phyloP scores from a whole-genome alignment of 306 rosid genomes.

The Glycine latifolia region DNA sequence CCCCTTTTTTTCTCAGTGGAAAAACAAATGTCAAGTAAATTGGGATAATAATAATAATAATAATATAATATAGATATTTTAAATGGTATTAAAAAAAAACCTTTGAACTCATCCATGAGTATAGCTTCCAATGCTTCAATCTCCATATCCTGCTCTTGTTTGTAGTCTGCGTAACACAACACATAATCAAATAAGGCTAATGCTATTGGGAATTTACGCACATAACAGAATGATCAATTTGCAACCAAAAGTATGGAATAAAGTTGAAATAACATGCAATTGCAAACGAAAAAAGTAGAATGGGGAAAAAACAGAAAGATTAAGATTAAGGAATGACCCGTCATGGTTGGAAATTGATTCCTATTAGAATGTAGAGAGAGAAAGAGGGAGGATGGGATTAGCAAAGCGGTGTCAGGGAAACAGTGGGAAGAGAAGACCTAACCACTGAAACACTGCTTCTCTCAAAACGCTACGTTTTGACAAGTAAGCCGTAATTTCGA shows the following conservation, averaged over 20 bases:
- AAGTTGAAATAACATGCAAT: neutral
- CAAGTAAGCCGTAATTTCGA: no score
- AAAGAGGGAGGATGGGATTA: neutral
- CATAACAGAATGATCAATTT: constrained; percentile 1
- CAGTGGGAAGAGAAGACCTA: constrained; percentile 14
- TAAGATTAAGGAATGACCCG: constrained; percentile 55
- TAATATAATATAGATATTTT: neutral
- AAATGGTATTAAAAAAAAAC: constrained; percentile 42
- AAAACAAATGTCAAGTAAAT: neutral
- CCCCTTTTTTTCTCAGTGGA: constrained; percentile 14
- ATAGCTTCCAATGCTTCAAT: constrained; percentile 98
- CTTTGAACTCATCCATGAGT: constrained; percentile 96
- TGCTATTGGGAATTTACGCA: neutral
- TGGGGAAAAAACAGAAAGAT: neutral
- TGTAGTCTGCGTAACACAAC: constrained; percentile 58
- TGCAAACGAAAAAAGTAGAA: neutral
- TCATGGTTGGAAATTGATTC: constrained; percentile 57
- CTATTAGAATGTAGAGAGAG: neutral
- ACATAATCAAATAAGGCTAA: neutral
- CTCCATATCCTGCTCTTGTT: constrained; percentile 96
- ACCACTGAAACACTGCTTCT: constrained; percentile 19
- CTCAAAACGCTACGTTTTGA: constrained; percentile 12
- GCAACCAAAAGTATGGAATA: neutral
- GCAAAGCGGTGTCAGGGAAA: neutral
- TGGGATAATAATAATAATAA: neutral